Evolutionary conservation across 345 rosid species (phyloP).

Genomic region (Moringa oleifera): DNA sequence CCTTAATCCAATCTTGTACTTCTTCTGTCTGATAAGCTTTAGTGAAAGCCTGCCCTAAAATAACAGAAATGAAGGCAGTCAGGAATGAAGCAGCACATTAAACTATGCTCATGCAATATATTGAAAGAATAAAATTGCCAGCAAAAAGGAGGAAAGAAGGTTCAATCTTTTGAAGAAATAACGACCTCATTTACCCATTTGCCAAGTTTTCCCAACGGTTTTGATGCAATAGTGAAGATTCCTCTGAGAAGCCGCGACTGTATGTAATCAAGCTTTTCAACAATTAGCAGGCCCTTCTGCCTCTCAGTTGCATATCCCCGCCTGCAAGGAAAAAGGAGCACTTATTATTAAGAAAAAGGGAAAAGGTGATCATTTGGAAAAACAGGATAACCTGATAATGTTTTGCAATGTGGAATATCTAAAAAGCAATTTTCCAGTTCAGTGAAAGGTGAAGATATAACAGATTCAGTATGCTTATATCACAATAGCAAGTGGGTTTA

Average conservation of each 20-base stretch:
- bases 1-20: conserved; percentile 44
- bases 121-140: background rate
- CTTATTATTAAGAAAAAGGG: conserved; percentile 5
- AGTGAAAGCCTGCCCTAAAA: conserved; percentile 43
- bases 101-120: conserved; percentile 2
- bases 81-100: background rate
- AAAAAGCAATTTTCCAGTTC: too few relatives aligned
- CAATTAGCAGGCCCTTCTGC: conserved; percentile 80
- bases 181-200: conserved; percentile 66
- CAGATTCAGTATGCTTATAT: too few relatives aligned
- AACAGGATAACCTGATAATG: background rate
- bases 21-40: conserved; percentile 45
- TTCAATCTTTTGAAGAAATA: conserved; percentile 5
- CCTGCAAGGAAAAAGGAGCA: conserved; percentile 41
- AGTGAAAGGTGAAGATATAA: too few relatives aligned
- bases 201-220: conserved; percentile 72
- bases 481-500: too few relatives aligned
- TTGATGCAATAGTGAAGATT: conserved; percentile 56
- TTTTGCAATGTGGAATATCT: too few relatives aligned
- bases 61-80: conserved; percentile 10
- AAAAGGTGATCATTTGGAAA: conserved; percentile 11
- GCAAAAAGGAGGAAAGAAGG: too few relatives aligned
- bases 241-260: conserved; percentile 74
- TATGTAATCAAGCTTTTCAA: conserved; percentile 84
- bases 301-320: conserved; percentile 93